Evolutionary conservation across 495 filamentous ascomycete species (phyloP), one percentile per base, ranked within the genome.

Genomic region (Pseudevernia furfuracea): DNA sequence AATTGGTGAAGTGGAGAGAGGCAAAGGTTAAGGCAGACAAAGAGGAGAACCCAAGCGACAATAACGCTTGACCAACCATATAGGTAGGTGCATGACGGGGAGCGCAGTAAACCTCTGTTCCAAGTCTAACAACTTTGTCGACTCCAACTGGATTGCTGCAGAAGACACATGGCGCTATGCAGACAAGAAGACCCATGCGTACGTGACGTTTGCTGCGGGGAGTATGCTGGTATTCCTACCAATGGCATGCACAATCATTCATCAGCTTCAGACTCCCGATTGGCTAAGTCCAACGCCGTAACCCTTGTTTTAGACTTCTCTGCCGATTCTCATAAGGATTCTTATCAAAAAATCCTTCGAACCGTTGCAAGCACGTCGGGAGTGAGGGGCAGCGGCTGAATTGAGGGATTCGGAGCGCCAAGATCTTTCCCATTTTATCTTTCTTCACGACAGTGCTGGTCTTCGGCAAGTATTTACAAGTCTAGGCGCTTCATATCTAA

Each of bases 1-100:
- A 70, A 52, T 69, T 85, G 46, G 70, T 73, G 37, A 72, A 68
- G 49, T 80, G 76, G 75, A 71, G 76, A 39, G 75, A 77, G 43
- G 57, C 62, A 63, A 59, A 69, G 30, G 52, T 59, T 15, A 70
- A 68, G 39, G 62, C 53, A 17, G 58, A 56, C 8, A 41, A 63
- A 36, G 70, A 70, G 46, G 73, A 28, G n/a, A 28, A 28, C 10
- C 28, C 10, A 25, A 28, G 12, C 46, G 46, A 25, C n/a, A 49
- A 49, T 9, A 49, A 28, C 12, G 23, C 46, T 49, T 49, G 46
- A 49, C 12, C 46, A 49, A 49, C 15, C 23, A 15, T 49, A 10
- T 28, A 14, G 46, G 23, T 28, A 14, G 46, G 23, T 49, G 46
- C 21, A 12, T 21, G 41, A 21, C 19, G 15, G n/a, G 1, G 15